A percentile compares a stretch with the other conserved stretches of the same genome.
Evolutionary conservation across 1,284 basidiomycete genomes (phyloP).

Genomic region (Ganoderma leucocontextum): DNA sequence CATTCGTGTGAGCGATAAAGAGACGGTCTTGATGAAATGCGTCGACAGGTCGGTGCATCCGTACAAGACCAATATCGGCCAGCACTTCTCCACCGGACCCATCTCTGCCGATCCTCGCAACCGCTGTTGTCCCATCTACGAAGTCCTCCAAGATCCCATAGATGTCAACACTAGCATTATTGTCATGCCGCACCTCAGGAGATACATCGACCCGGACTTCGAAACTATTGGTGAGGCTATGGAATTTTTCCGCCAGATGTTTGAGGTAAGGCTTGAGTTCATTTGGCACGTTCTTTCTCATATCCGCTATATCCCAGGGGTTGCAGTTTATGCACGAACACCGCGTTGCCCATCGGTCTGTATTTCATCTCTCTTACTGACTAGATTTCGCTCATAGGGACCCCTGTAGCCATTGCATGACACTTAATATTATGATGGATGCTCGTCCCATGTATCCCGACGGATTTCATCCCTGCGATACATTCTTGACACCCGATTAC

Average conservation of each 20-base stretch:
- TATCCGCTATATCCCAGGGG: constrained; percentile 33
- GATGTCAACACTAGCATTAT: constrained; percentile 31
- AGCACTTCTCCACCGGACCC: constrained; percentile 13
- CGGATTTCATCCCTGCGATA: constrained; percentile 37
- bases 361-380: background rate
- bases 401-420: constrained; percentile 46
- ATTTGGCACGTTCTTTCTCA: constrained; percentile 35
- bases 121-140: constrained; percentile 40
- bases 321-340: constrained; percentile 28
- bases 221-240: constrained; percentile 39
- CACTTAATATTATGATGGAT: constrained; percentile 50
- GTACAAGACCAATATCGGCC: constrained; percentile 30
- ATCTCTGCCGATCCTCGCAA: constrained; percentile 36
- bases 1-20: constrained; percentile 17
- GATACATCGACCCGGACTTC: constrained; percentile 35
- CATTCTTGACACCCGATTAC: constrained; percentile 25
- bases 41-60: constrained; percentile 1
- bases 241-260: constrained; percentile 39
- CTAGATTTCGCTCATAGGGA: background rate
- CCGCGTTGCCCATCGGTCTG: constrained; percentile 30
- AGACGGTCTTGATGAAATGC: constrained; percentile 19
- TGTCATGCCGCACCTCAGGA: constrained; percentile 40
- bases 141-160: constrained; percentile 31
- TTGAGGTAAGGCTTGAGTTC: constrained; percentile 35
- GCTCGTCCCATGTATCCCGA: constrained; percentile 39